phyloP scores from a whole-genome alignment of 306 rosid species.

The Mimosa pudica region DNA sequence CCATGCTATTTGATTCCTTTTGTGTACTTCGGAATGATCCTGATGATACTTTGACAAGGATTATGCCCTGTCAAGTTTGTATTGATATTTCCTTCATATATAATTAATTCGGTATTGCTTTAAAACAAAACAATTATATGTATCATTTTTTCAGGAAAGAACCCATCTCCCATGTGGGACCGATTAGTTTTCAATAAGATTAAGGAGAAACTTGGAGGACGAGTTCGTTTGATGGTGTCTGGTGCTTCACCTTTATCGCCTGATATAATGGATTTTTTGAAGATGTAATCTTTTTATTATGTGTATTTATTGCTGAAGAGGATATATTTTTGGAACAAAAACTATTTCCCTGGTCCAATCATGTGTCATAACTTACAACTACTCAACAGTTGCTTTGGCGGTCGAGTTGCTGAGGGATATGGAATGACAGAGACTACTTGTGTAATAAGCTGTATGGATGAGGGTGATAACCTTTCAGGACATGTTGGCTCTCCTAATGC shows the following conservation, averaged over 20 bases:
- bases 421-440: slow-evolving; percentile 98
- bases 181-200: slow-evolving; percentile 94
- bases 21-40: slow-evolving; percentile 26
- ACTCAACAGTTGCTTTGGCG: slow-evolving; percentile 81
- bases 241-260: slow-evolving; percentile 99
- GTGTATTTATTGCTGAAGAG: slow-evolving; percentile 26
- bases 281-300: slow-evolving; percentile 64
- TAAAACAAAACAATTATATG: slow-evolving; percentile 1
- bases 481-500: slow-evolving; percentile 96
- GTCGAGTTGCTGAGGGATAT: slow-evolving; percentile 83
- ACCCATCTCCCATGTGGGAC: slow-evolving; percentile 94
- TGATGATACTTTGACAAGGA: slow-evolving; percentile 11
- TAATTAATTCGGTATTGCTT: slow-evolving; percentile 9
- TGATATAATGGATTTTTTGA: slow-evolving; percentile 90
- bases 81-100: slow-evolving; percentile 17
- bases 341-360: slow-evolving; percentile 26
- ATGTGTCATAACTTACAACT: slow-evolving; percentile 18
- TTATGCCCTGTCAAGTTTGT: slow-evolving; percentile 1
- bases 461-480: slow-evolving; percentile 65
- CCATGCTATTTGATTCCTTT: slow-evolving; percentile 10
- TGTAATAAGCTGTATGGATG: slow-evolving; percentile 72
- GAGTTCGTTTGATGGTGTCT: slow-evolving; percentile 84
- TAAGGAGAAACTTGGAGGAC: slow-evolving; percentile 92
- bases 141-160: slow-evolving; percentile 65
- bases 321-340: slow-evolving; percentile 9